These are phyloP conservation scores for Didymella arachidicola DNA, from an alignment of 2,329 filamentous ascomycete species.

Conservation along the genomic window DNA sequence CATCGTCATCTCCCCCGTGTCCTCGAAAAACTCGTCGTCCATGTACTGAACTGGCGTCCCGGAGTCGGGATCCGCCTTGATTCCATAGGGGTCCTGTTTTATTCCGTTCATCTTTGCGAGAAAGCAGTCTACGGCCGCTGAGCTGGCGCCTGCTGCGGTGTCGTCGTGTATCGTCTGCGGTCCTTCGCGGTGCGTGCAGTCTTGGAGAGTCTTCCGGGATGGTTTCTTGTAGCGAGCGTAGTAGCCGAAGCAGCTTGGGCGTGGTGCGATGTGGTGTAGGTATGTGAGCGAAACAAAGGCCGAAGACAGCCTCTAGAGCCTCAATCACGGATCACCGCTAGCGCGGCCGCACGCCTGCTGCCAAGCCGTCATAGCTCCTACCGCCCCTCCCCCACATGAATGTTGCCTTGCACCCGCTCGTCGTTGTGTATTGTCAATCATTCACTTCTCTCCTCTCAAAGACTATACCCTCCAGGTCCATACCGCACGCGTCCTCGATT, in stretches of 20 bases:
- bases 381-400: slow-evolving; percentile 22
- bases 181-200: neutral
- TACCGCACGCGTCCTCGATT: neutral
- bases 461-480: neutral
- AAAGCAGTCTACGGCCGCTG: slow-evolving; percentile 7
- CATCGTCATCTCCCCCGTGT: slow-evolving; percentile 53
- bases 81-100: slow-evolving; percentile 50
- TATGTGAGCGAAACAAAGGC: slow-evolving; percentile 3
- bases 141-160: slow-evolving; percentile 15
- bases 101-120: slow-evolving; percentile 49
- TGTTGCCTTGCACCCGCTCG: slow-evolving; percentile 16
- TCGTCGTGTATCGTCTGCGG: neutral
- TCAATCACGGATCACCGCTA: slow-evolving; percentile 14
- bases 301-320: slow-evolving; percentile 6
- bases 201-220: neutral
- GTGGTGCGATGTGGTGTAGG: neutral
- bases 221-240: slow-evolving; percentile 3
- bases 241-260: neutral
- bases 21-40: slow-evolving; percentile 55
- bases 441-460: neutral
- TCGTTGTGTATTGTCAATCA: neutral
- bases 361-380: slow-evolving; percentile 18
- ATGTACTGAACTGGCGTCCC: slow-evolving; percentile 44
- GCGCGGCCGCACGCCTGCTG: slow-evolving; percentile 9
- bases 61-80: slow-evolving; percentile 51